A percentile compares a stretch with the other conserved stretches of the same genome.
These are phyloP conservation scores for Coffea humblotiana DNA, from an alignment of 305 asterid species.

Conservation along the genomic window DNA sequence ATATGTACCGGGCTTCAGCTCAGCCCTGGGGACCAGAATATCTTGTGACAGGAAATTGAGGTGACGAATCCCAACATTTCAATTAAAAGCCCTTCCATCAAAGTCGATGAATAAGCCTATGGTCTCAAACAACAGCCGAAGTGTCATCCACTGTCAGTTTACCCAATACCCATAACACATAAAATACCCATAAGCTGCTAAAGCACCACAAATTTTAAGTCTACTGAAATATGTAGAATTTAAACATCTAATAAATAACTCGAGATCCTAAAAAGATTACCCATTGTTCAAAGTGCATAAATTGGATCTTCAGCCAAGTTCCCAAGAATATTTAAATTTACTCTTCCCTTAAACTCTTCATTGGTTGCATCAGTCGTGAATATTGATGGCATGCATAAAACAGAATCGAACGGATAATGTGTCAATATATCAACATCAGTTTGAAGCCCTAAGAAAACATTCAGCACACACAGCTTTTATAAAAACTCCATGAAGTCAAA, in stretches of 20 bases:
- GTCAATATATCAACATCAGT: too few species aligned
- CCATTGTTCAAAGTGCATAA: background rate
- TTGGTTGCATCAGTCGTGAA: background rate
- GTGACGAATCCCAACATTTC: too few species aligned
- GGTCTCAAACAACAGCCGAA: too few species aligned
- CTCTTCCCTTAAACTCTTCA: background rate
- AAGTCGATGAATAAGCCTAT: too few species aligned
- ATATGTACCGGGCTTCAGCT: too few species aligned
- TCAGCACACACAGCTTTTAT: background rate
- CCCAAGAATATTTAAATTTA: too few species aligned
- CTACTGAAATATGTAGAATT: background rate
- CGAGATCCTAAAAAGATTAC: background rate
- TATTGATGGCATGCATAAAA: too few species aligned
- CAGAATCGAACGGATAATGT: too few species aligned
- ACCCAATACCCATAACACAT: background rate
- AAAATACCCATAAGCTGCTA: background rate
- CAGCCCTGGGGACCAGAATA: too few species aligned
- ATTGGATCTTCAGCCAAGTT: background rate
- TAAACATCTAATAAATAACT: background rate
- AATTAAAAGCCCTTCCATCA: too few species aligned
- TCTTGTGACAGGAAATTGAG: too few species aligned
- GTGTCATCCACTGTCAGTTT: background rate
- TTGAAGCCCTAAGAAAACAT: background rate
- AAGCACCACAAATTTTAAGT: background rate
- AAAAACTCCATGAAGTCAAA: background rate